Evolutionary conservation across 495 filamentous ascomycete species (phyloP), one percentile per base, ranked within the genome.

Genomic region (Parathielavia appendiculata): DNA sequence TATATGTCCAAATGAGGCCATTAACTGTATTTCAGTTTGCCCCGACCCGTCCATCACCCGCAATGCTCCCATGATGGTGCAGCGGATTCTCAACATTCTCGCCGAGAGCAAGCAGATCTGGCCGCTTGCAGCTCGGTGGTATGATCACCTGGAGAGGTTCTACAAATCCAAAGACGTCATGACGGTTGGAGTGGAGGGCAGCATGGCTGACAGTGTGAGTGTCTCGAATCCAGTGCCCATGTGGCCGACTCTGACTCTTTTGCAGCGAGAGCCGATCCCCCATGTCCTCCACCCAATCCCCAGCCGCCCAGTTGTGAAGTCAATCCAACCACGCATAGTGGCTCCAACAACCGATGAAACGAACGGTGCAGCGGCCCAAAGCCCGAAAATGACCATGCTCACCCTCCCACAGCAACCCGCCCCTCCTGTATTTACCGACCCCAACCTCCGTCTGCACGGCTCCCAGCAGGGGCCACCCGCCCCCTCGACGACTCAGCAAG

Each of bases 141-240:
- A 72, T 43, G 72, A 75, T 14, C 71, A 70, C 16, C 52, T 79
- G 5, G 71, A 73, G 36, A 73, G 69, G 52, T 78, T 75, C 60
- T 70, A 68, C 65, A 67, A 63, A 36, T 66, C 69, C 30, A 62
- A 69, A 36, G 71, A 71, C 39, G 71, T 65, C 12, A 63, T 70
- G 49, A 58, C 60, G 17, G 63, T 62, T 17, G 68, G 54, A 12
- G 63, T 67, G 20, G 69, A 79, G 49, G 71, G 72, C 39, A 73
- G 73, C 20, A 79, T 79, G 75, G 75, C 72, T 8, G 76, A 79
- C 39, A 76, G 75, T 56, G 75, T 76, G 64, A 62, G 72, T 61
- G 19, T 14, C 36, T 47, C 19, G 17, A 19, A 34, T 17, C n/a
- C 10, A 5, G 22, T n/a, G 16, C 0, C 35, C 32, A 19, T 16